phyloP scores from a whole-genome alignment of 1,284 basidiomycete genomes.

The Uromyces viciae-fabae region DNA sequence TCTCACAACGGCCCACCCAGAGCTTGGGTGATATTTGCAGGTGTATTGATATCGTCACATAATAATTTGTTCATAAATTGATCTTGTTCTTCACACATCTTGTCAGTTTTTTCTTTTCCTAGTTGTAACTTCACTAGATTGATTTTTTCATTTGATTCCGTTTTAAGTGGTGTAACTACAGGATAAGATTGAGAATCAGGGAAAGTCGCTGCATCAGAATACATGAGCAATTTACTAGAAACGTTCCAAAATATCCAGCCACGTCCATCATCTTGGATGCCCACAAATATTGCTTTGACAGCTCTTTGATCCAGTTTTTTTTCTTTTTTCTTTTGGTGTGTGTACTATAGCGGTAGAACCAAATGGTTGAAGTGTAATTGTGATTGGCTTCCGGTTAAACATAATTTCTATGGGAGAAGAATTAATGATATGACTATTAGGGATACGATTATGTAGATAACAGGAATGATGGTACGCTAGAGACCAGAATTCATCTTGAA shows the following conservation, averaged over 20 bases:
- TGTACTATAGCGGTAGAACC: not conserved
- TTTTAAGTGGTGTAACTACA: not conserved
- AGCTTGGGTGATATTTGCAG: too few species aligned
- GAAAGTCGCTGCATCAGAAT: conserved; percentile 1
- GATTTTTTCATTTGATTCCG: not conserved
- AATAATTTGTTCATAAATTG: not conserved
- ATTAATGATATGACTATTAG: not conserved
- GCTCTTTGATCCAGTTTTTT: conserved; percentile 3
- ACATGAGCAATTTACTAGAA: not conserved
- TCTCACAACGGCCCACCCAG: too few species aligned
- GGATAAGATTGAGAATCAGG: not conserved
- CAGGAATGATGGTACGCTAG: not conserved
- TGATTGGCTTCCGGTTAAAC: not conserved
- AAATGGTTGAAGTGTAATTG: not conserved
- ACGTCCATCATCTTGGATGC: not conserved
- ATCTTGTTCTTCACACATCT: not conserved
- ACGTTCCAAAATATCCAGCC: conserved; percentile 14
- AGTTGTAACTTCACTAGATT: not conserved
- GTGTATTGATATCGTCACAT: too few species aligned
- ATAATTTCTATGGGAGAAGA: not conserved
- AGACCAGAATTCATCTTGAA: not conserved
- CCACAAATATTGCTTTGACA: not conserved
- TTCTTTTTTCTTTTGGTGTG: not conserved
- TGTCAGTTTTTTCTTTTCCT: not conserved
- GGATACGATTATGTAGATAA: not conserved